Percentiles rank a stretch among this genome's conserved stretches.
Evolutionary conservation across 2,329 filamentous ascomycete species (phyloP).

Genomic region (Exophiala sideris): DNA sequence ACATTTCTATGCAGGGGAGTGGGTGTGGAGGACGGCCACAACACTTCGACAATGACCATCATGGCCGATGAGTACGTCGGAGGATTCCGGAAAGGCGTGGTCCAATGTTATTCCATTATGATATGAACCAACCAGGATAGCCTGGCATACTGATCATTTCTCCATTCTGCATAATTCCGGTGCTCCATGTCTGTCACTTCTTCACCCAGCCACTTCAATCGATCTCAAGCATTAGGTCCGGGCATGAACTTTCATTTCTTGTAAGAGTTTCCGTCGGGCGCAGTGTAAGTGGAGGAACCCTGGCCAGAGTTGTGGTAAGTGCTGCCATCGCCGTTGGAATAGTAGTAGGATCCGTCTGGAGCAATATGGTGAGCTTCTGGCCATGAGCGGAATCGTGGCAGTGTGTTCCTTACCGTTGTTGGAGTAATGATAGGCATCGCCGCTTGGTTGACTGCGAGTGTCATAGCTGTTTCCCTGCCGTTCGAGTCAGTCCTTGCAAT

Average conservation of each 20-base stretch:
- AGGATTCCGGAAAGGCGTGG: too few species aligned
- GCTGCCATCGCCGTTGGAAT: constrained; percentile 65
- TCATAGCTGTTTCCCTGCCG: constrained; percentile 66
- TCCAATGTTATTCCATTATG: too few species aligned
- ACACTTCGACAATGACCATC: too few species aligned
- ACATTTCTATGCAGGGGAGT: too few species aligned
- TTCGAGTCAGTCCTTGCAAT: not conserved
- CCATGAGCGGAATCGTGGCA: not conserved
- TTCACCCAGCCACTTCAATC: not conserved
- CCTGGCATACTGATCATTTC: too few species aligned
- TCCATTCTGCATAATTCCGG: too few species aligned
- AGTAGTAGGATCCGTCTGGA: constrained; percentile 68
- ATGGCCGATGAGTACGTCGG: too few species aligned
- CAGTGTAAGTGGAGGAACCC: constrained; percentile 60
- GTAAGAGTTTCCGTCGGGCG: constrained; percentile 36
- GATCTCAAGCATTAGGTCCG: not conserved
- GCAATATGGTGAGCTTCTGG: not conserved
- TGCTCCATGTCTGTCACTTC: not conserved
- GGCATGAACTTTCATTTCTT: constrained; percentile 23
- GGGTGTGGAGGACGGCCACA: too few species aligned
- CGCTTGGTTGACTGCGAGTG: constrained; percentile 46
- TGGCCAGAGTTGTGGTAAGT: constrained; percentile 64
- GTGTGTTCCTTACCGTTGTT: constrained; percentile 2
- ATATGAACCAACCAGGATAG: too few species aligned
- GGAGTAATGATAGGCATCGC: constrained; percentile 14